Base-by-base conservation (phyloP, 1,284 basidiomycete species). In the Anthracocystis setariae region DNA sequence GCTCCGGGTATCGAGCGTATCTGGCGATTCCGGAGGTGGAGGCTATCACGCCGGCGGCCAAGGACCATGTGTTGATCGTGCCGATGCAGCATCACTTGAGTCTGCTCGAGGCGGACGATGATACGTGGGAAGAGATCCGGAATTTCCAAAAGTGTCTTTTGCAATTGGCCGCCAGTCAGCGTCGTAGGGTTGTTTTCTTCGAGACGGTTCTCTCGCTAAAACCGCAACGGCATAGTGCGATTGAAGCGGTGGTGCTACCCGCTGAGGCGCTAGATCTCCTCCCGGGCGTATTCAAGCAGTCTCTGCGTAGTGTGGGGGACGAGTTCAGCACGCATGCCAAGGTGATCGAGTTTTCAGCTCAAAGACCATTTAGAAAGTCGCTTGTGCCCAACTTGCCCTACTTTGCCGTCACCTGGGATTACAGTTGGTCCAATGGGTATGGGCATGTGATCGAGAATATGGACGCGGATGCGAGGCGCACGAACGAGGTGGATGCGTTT, bases 101-200 rank as follows among this genome's bases (percentile, higher is more conserved):
- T 55, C 91, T 90, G 85, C 86, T 99, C 2, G 96, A 98, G 83
- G 91, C 90, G 21, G 96, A 99, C 75, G 94, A 98, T 71, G 95
- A 98, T 78, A 91, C 94, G 37, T 99, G 96, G 96, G 90, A 85
- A 21, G 53, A 72, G 50, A 40, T 67, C 48, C 64, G 56, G 93
- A 98, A 98, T 82, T 98, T 97, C 81, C 97, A 97, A 93, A 99
- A 99, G 85, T 95, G 92, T 75, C 85, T 99, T 17, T 95, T 98
- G 89, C 89, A 89, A 58, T 93, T 96, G 91, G 94, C 90, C 74
- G 90, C 92, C 0, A 35, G 48, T 23, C 89, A 92, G 64, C 91
- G 93, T 82, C 90, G 92, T 78, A 93, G 92, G 0, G 91, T 94
- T 23, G 84, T 98, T 18, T 98, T 98, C 85, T 96, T 90, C 82